Evolutionary conservation across 495 filamentous ascomycete genomes (phyloP), one percentile per base, ranked within the genome.

Genomic region (Thozetella sp.): DNA sequence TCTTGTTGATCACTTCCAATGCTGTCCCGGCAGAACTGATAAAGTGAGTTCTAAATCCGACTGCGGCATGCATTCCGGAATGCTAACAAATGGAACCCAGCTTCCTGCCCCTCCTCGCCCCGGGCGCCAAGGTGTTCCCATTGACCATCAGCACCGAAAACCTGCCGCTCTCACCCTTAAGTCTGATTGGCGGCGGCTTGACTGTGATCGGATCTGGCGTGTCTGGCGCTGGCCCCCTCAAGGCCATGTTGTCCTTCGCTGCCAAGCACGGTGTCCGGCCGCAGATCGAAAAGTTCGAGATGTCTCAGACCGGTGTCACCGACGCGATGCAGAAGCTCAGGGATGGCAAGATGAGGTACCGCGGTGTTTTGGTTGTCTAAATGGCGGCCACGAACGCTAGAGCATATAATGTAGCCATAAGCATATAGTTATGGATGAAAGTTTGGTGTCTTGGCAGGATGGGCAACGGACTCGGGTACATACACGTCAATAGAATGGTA

Each of bases 211-310:
- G 84, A n/a, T 75, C 72, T 6, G 62, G 86, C 25, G 79, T 86
- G 4, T 77, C 80, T 10, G 59, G 82, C 0, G 63, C 83, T n/a
- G 62, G 73, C 60, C 64, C 80, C 2, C 80, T 85, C 59, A 71
- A 65, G 2, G 72, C 81, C 43, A 89, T 89, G 86, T 66, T 88
- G 15, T 72, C 77, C 4, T 88, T 88, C 63, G 82, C 83, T 0
- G 82, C 83, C 0, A 61, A 64, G 45, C 81, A 88, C 60, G 62
- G 72, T 1, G 80, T 89, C 65, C 81, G 80, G 71, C 84, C 86
- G 1, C 71, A 85, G 6, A 71, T 80, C 12, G 74, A 84, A 75
- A 81, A 72, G 51, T 88, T 82, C 61, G 84, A 84, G 0, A 70
- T 89, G 81, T 82, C 70, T 0, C 64, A 72, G 60, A 70, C 83